These are phyloP conservation scores for Spizellomyces punctatus DNA, from an alignment of 192 early-diverging fungal species.

Conservation along the genomic window DNA sequence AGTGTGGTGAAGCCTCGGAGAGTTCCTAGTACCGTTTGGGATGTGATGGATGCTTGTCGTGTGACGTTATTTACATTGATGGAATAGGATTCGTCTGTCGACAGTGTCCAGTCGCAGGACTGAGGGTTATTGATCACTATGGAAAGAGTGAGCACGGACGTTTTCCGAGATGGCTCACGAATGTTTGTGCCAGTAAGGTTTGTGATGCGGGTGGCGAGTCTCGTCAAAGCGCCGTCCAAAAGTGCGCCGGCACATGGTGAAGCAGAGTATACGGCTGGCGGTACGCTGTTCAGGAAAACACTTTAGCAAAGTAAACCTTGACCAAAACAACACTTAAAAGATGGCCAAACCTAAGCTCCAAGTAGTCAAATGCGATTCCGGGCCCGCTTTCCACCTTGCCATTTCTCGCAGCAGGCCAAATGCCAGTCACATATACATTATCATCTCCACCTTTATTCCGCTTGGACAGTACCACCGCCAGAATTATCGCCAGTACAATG, in stretches of 20 bases:
- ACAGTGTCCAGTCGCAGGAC: neutral
- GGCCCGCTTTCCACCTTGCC: neutral
- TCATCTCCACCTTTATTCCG: too few relatives aligned
- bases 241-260: neutral
- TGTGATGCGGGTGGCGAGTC: neutral
- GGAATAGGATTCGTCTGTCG: neutral
- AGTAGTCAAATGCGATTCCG: neutral
- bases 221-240: neutral
- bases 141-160: neutral
- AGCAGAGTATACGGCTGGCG: neutral
- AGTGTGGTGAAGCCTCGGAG: constrained; percentile 2
- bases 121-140: neutral
- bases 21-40: neutral
- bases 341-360: neutral
- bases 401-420: neutral
- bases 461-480: too few relatives aligned
- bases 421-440: neutral
- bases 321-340: neutral
- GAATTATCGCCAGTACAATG: too few relatives aligned
- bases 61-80: neutral
- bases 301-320: neutral
- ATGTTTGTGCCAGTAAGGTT: neutral
- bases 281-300: neutral
- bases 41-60: neutral
- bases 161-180: neutral